Conservation (phyloP, 768 basidiomycete species). For the Mycena albidolilacea region DNA sequence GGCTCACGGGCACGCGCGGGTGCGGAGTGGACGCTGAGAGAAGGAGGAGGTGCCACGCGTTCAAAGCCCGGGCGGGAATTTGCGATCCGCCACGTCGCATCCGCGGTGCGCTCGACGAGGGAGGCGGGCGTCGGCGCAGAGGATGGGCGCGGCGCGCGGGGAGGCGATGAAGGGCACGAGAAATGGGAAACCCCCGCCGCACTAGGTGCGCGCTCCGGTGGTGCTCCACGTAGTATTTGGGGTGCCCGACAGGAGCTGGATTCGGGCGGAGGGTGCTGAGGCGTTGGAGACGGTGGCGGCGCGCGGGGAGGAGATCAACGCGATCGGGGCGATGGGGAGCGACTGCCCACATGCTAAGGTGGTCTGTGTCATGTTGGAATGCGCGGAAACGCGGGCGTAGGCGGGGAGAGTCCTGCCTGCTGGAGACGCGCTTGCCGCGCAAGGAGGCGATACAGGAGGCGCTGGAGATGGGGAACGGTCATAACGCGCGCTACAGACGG, state of each 20-base stretch:
- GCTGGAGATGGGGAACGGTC: constrained; percentile 2
- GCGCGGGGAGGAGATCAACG: neutral
- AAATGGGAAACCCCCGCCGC: too few relatives aligned
- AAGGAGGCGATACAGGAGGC: neutral
- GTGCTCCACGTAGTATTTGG: neutral
- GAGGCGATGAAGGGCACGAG: neutral
- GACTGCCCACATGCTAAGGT: neutral
- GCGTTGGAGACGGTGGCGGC: neutral
- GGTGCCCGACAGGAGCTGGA: neutral
- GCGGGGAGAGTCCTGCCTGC: too few relatives aligned
- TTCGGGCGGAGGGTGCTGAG: constrained; percentile 1
- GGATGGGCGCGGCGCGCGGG: neutral
- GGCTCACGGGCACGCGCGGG: too few relatives aligned
- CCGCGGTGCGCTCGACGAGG: neutral
- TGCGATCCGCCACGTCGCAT: constrained; percentile 5
- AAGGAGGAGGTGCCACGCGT: neutral
- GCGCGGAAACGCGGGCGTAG: too few relatives aligned
- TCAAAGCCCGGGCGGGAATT: constrained; percentile 3
- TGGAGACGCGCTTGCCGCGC: neutral
- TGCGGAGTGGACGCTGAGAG: neutral
- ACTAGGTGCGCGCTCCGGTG: neutral
- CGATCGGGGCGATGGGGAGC: neutral
- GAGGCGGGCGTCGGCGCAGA: neutral
- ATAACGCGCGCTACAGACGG: neutral
- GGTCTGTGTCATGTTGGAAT: neutral